Base-by-base conservation (phyloP, 257 asterid genomes). In the Jacaranda copaia region DNA sequence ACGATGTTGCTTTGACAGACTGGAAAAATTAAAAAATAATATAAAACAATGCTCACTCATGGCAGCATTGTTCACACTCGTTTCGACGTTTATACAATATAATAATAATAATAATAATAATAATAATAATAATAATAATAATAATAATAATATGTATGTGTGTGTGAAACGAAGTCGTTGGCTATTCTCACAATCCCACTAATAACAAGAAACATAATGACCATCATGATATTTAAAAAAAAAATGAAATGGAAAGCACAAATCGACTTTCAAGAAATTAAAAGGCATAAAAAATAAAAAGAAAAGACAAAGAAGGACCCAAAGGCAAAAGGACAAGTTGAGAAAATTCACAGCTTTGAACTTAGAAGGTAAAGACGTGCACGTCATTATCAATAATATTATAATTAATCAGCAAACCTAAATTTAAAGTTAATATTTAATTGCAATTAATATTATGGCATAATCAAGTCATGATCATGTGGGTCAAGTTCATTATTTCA, bases 291-390 rank as follows among this genome's bases (percentile, higher is more conserved):
- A 11, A 64, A n/a, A 13, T 15, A 65, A 7, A 66, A 6, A 13
- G 59, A 68, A 5, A 43, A 45, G 42, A 43, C 16, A 2, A 58
- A 57, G 36, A 13, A 48, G 25, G 58, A 55, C 9, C 73, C 45
- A 14, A 53, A 39, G 13, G 25, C 18, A 43, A 14, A 49, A 48
- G 6, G 6, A 25, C 59, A 59, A 77, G 45, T 45, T 19, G 32
- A 57, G 55, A 46, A 35, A 77, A 68, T 10, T 36, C 59, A 72
- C 72, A 65, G 65, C 75, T 70, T 53, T n/a, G n/a, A n/a, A n/a
- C n/a, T n/a, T n/a, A 53, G n/a, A 71, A 55, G 15, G 6, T 3
- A 71, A 51, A 25, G 55, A 36, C 76, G 66, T 56, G 76, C 76
- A 55, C 76, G 76, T 57, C 56, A 71, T 39, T 4, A 71, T 71